Evolutionary conservation across 768 basidiomycete genomes (phyloP).

Genomic region (Lenzites betulinus): DNA sequence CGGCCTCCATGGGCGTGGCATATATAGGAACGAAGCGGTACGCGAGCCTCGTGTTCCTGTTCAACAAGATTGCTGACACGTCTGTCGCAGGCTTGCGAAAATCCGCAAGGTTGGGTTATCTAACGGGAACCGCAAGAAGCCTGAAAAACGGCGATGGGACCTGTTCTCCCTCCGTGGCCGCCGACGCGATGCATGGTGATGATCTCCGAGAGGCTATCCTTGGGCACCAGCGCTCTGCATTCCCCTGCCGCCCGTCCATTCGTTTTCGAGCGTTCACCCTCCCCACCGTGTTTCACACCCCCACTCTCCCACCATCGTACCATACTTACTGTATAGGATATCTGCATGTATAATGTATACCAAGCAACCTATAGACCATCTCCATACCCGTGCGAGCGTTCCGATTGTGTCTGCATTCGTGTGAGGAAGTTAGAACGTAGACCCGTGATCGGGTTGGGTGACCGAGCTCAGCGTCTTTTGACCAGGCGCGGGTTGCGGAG

Average conservation of each 20-base stretch:
- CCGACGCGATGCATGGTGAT: constrained; percentile 13
- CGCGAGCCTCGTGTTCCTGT: not conserved
- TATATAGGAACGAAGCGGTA: constrained; percentile 27
- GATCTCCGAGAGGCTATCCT: not conserved
- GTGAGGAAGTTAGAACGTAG: constrained; percentile 6
- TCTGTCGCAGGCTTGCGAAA: constrained; percentile 23
- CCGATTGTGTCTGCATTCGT: not conserved
- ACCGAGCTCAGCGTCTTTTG: constrained; percentile 5
- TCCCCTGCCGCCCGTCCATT: not conserved
- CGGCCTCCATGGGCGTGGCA: constrained; percentile 22
- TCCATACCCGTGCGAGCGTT: constrained; percentile 6
- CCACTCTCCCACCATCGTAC: constrained; percentile 6
- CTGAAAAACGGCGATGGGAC: constrained; percentile 19
- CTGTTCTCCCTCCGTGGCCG: constrained; percentile 25
- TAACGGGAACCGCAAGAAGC: constrained; percentile 21
- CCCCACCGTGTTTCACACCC: not conserved
- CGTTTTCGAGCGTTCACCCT: not conserved
- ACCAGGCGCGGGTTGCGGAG: not conserved
- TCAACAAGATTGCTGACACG: not conserved
- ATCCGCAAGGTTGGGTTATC: constrained; percentile 34
- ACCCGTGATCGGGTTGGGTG: constrained; percentile 8
- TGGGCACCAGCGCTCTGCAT: constrained; percentile 4
- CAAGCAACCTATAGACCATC: not conserved
- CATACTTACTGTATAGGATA: constrained; percentile 16
- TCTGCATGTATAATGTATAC: constrained; percentile 19